Evolutionary conservation across 2,329 filamentous ascomycete genomes (phyloP).

Genomic region (Pezicula rhizophila): DNA sequence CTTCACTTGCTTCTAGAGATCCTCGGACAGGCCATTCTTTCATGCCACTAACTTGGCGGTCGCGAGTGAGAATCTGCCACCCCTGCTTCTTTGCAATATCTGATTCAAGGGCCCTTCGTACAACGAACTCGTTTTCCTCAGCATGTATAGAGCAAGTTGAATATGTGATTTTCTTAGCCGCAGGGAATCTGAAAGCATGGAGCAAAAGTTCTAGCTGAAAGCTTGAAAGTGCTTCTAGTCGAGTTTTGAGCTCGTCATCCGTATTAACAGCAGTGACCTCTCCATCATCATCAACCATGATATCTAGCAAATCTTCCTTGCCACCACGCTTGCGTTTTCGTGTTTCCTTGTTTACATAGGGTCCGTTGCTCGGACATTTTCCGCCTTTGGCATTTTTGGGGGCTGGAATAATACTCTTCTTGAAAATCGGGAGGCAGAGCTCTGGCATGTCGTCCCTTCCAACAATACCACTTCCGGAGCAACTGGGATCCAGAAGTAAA

Average conservation of each 20-base stretch:
- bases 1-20: conserved; percentile 37
- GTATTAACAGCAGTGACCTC: conserved; percentile 44
- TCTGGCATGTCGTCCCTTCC: conserved; percentile 74
- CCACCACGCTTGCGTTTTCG: conserved; percentile 26
- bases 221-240: conserved; percentile 66
- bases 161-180: conserved; percentile 73
- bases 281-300: conserved; percentile 50
- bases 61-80: conserved; percentile 70
- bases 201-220: conserved; percentile 79
- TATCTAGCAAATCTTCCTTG: conserved; percentile 17
- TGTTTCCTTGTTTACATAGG: conserved; percentile 13
- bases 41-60: conserved; percentile 72
- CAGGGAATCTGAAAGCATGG: conserved; percentile 78
- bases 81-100: conserved; percentile 58
- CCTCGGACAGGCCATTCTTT: conserved; percentile 67
- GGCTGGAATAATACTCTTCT: conserved; percentile 28
- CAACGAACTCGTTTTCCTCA: conserved; percentile 84
- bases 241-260: conserved; percentile 51
- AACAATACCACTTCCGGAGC: conserved; percentile 91
- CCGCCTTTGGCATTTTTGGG: conserved; percentile 23
- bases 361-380: conserved; percentile 12
- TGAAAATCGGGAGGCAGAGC: conserved; percentile 49
- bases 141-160: conserved; percentile 88
- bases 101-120: conserved; percentile 64
- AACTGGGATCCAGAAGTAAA: conserved; percentile 86